These are phyloP conservation scores for Aspergillus piperis DNA, from an alignment of 2,329 filamentous ascomycete genomes.

Conservation along the genomic window DNA sequence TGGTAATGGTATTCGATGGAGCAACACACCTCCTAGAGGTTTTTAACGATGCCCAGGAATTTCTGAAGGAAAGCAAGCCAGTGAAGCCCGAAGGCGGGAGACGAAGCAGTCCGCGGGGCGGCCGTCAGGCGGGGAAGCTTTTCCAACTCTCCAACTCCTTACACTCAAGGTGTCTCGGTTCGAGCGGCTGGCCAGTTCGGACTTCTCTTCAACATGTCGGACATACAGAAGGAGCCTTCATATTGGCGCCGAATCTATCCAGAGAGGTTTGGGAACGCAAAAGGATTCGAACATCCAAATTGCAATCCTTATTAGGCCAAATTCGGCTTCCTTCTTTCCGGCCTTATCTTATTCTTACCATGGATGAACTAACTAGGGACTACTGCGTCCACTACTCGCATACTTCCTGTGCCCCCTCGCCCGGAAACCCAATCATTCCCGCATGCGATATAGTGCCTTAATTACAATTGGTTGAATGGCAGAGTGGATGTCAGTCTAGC, in stretches of 20 bases:
- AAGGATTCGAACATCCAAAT: no score
- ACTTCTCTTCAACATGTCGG: background rate
- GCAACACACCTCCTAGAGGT: background rate
- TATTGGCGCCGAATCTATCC: background rate
- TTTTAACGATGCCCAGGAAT: background rate
- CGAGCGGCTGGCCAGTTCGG: background rate
- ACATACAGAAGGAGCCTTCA: background rate
- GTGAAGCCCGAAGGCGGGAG: background rate
- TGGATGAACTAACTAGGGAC: background rate
- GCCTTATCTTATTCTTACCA: background rate
- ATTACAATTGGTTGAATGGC: background rate
- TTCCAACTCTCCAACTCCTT: background rate
- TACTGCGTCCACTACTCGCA: background rate
- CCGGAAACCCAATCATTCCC: background rate
- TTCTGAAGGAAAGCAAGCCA: background rate
- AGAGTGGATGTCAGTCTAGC: background rate
- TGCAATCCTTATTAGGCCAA: background rate
- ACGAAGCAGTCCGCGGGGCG: constrained; percentile 2
- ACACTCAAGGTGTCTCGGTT: background rate
- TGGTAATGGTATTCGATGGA: background rate
- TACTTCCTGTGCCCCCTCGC: background rate
- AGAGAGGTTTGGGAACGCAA: no score
- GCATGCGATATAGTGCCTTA: background rate
- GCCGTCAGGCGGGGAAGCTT: constrained; percentile 7
- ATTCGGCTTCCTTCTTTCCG: background rate